These are phyloP conservation scores for Picocystis sp. DNA, from an alignment of 163 green algal species.

Conservation along the genomic window DNA sequence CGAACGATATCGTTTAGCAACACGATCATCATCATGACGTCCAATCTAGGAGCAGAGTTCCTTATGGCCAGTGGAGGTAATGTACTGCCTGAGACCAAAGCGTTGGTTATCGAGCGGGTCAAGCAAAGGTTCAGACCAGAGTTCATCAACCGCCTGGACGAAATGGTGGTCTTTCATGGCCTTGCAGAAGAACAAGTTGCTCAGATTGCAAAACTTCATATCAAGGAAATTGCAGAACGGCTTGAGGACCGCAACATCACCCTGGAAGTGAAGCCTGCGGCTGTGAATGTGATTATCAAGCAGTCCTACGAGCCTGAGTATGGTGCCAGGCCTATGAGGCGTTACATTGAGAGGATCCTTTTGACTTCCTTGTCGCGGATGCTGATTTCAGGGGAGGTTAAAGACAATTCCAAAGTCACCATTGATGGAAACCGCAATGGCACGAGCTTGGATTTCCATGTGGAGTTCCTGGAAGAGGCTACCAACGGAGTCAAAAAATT, in stretches of 20 bases:
- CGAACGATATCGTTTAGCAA: slow-evolving; percentile 23
- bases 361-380: slow-evolving; percentile 68
- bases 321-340: slow-evolving; percentile 66
- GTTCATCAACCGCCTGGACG: slow-evolving; percentile 43
- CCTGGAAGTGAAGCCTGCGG: slow-evolving; percentile 45
- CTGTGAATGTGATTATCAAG: slow-evolving; percentile 44
- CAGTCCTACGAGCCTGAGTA: slow-evolving; percentile 42
- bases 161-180: slow-evolving; percentile 29
- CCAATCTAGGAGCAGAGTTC: slow-evolving; percentile 21
- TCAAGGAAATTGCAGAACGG: slow-evolving; percentile 32
- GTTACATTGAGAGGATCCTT: slow-evolving; percentile 75
- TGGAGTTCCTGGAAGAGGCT: background rate
- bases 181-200: slow-evolving; percentile 15
- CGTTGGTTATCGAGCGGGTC: slow-evolving; percentile 3
- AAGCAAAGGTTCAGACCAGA: slow-evolving; percentile 2
- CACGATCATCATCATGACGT: slow-evolving; percentile 32
- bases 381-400: slow-evolving; percentile 56
- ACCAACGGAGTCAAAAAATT: too few relatives aligned
- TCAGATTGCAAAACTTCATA: background rate
- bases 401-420: slow-evolving; percentile 43
- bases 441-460: slow-evolving; percentile 9
- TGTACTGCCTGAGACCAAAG: slow-evolving; percentile 1
- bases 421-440: slow-evolving; percentile 17
- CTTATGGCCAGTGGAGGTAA: slow-evolving; percentile 3
- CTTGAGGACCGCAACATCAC: slow-evolving; percentile 42